Base-by-base conservation (phyloP, 2,329 filamentous ascomycete genomes). In the Decorospora gaudefroyi region DNA sequence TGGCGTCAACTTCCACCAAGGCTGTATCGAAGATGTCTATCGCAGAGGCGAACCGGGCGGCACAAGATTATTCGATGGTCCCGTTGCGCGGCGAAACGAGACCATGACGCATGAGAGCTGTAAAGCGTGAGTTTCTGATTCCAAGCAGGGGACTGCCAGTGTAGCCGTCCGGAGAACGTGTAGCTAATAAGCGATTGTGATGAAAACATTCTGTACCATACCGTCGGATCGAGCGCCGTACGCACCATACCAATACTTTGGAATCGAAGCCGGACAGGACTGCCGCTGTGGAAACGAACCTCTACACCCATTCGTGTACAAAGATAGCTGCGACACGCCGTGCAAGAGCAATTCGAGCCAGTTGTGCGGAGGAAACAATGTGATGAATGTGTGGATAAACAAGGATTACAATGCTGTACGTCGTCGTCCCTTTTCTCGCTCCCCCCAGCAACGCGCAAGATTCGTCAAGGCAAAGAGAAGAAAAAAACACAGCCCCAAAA, bases 211-310 rank as follows among this genome's bases (percentile, higher is more conserved):
- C 26, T 54, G 51, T 37, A 49, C 41, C n/a, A 16, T 1, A 3
- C 30, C 28, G 6, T 12, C 31, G 2, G 8, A 10, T 2, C 16
- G 18, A 7, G 27, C 25, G 4, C 33, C 33, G 4, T 13, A 19
- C 12, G 39, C 45, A 9, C 51, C 51, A 6, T 55, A 41, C 38
- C 29, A 15, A 11, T 55, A 38, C 37, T 52, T 52, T 13, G 51
- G 32, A 23, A 16, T 49, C 15, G 45, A 35, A 26, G 6, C 4
- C 6, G 49, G 49, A 15, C 21, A 9, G 11, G 17, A 28, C 9
- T 55, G 51, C 33, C 21, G 16, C 13, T 55, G 51, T 30, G 46
- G 45, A 16, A 49, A 47, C 16, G 15, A 19, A 3, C 37, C 17
- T 25, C 12, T 15, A 16, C 21, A 36, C 21, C 9, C 9, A 1